Evolutionary conservation across 768 basidiomycete species (phyloP).

Genomic region (Tulasnella calospora): DNA sequence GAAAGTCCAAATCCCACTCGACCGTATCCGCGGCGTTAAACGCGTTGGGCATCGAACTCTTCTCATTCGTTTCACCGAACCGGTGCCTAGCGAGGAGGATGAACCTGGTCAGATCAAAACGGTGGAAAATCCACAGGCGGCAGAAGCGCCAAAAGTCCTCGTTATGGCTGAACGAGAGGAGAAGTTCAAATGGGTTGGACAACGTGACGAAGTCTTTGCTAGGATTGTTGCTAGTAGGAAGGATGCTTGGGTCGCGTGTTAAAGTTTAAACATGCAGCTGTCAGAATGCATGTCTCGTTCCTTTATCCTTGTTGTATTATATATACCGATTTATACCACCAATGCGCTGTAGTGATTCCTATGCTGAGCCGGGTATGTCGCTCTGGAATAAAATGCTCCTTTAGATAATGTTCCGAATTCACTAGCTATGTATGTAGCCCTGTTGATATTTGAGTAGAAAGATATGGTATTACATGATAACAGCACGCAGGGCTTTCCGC

Average conservation of each 20-base stretch:
- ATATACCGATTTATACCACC: neutral
- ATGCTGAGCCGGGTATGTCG: neutral
- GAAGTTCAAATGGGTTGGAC: slow-evolving; percentile 55
- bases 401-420: no score
- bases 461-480: neutral
- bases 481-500: neutral
- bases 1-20: slow-evolving; percentile 46
- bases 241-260: slow-evolving; percentile 48
- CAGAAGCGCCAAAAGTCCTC: neutral
- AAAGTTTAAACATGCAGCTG: neutral
- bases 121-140: slow-evolving; percentile 13
- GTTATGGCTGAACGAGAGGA: slow-evolving; percentile 43
- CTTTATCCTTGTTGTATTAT: neutral
- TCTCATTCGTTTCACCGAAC: slow-evolving; percentile 38
- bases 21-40: slow-evolving; percentile 52
- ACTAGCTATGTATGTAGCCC: no score
- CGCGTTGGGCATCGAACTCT: slow-evolving; percentile 55
- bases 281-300: neutral
- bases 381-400: neutral
- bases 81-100: neutral
- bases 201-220: slow-evolving; percentile 62
- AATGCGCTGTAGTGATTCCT: neutral
- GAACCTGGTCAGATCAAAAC: neutral
- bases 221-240: slow-evolving; percentile 53
- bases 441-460: no score